Conservation (phyloP, 257 asterid genomes). For the Solanum habrochaites region DNA sequence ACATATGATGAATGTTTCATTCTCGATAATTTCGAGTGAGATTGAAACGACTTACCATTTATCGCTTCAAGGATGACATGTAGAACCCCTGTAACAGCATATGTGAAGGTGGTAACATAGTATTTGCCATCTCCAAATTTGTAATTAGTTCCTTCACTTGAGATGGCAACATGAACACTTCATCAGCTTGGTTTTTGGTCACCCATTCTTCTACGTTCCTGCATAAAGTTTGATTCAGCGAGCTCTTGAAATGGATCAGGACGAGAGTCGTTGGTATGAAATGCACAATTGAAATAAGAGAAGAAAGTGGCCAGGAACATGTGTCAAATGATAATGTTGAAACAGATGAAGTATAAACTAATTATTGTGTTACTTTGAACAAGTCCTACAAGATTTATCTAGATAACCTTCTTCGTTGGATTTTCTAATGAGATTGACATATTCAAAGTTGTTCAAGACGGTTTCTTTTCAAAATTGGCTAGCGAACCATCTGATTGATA, state of each 20-base stretch:
- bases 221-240: conserved; percentile 5
- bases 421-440: too few species aligned
- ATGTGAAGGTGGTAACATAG: conserved; percentile 51
- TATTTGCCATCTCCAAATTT: conserved; percentile 41
- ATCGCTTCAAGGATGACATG: conserved; percentile 61
- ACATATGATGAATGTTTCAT: not conserved
- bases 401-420: too few species aligned
- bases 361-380: too few species aligned
- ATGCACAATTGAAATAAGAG: not conserved
- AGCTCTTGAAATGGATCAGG: not conserved
- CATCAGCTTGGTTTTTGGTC: conserved; percentile 62
- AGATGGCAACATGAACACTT: conserved; percentile 73
- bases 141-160: conserved; percentile 47
- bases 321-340: too few species aligned
- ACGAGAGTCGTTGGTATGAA: not conserved
- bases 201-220: conserved; percentile 56
- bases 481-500: too few species aligned
- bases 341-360: too few species aligned
- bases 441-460: too few species aligned
- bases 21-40: not conserved
- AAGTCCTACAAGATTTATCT: too few species aligned
- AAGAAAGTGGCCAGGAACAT: not conserved
- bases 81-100: conserved; percentile 45
- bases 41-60: not conserved
- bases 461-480: too few species aligned